Evolutionary conservation across 2,329 filamentous ascomycete genomes (phyloP).

Genomic region (Hysterium pulicare): DNA sequence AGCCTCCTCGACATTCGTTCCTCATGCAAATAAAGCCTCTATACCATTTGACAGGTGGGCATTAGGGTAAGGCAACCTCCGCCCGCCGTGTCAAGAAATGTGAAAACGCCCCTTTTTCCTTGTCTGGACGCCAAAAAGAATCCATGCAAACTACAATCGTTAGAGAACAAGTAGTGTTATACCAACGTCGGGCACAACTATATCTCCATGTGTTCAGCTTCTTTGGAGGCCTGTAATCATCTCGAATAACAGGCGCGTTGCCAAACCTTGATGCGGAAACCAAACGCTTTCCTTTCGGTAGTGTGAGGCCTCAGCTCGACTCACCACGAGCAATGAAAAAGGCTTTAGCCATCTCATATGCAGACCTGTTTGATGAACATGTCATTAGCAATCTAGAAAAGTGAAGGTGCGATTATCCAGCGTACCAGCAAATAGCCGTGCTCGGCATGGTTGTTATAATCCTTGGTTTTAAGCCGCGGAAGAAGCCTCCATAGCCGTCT

Average conservation of each 20-base stretch:
- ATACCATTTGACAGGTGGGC: too few species aligned
- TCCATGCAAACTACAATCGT: background rate
- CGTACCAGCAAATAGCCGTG: constrained; percentile 97
- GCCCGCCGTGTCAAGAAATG: background rate
- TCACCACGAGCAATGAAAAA: constrained; percentile 55
- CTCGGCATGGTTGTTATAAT: constrained; percentile 97
- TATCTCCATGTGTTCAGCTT: too few species aligned
- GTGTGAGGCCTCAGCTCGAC: constrained; percentile 1
- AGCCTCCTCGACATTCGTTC: too few species aligned
- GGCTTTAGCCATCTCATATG: constrained; percentile 66
- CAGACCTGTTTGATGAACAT: constrained; percentile 46
- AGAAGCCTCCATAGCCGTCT: constrained; percentile 83
- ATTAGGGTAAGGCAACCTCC: too few species aligned
- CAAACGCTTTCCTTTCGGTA: too few species aligned
- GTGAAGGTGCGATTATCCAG: constrained; percentile 6
- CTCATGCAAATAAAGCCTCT: too few species aligned
- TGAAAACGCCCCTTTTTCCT: constrained; percentile 3
- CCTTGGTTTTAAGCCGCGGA: constrained; percentile 86
- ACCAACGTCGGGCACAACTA: too few species aligned
- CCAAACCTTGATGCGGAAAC: too few species aligned
- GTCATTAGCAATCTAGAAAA: constrained; percentile 12
- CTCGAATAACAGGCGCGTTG: too few species aligned
- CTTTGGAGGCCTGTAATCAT: too few species aligned
- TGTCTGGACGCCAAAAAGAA: constrained; percentile 1
- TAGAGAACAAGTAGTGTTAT: background rate